phyloP scores from a whole-genome alignment of 2,329 filamentous ascomycete genomes.

The Botrytis hyacinthi region DNA sequence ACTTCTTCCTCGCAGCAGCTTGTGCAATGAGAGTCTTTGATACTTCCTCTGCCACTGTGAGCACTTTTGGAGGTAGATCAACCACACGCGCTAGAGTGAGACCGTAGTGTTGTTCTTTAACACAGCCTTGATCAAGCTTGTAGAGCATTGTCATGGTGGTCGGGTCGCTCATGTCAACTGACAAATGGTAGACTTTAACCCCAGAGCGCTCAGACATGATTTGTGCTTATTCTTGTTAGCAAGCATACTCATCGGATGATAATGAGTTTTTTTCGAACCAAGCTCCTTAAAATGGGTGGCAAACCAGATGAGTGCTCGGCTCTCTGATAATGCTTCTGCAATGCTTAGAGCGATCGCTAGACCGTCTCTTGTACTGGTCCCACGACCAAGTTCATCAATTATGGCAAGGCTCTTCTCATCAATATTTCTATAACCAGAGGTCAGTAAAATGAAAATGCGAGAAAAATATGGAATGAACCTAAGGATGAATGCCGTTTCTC shows the following conservation, averaged over 20 bases:
- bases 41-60: slow-evolving; percentile 66
- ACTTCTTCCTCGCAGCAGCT: slow-evolving; percentile 56
- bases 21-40: slow-evolving; percentile 59
- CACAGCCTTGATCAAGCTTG: slow-evolving; percentile 69
- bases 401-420: slow-evolving; percentile 74
- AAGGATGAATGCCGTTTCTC: slow-evolving; percentile 90
- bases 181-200: slow-evolving; percentile 79
- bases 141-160: slow-evolving; percentile 83
- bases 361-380: slow-evolving; percentile 85
- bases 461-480: slow-evolving; percentile 42
- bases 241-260: neutral
- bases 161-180: slow-evolving; percentile 59
- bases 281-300: slow-evolving; percentile 89
- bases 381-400: slow-evolving; percentile 88
- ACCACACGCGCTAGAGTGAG: slow-evolving; percentile 75
- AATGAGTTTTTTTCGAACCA: slow-evolving; percentile 40
- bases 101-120: slow-evolving; percentile 75
- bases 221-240: slow-evolving; percentile 48
- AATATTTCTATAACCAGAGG: slow-evolving; percentile 58
- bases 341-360: slow-evolving; percentile 87
- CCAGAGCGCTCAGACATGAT: slow-evolving; percentile 73
- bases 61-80: slow-evolving; percentile 65
- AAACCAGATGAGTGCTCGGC: slow-evolving; percentile 81
- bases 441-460: slow-evolving; percentile 2
- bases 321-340: slow-evolving; percentile 81